phyloP scores from a whole-genome alignment of 1,139 yeast species.

The Sugiyamaella xylanicola region DNA sequence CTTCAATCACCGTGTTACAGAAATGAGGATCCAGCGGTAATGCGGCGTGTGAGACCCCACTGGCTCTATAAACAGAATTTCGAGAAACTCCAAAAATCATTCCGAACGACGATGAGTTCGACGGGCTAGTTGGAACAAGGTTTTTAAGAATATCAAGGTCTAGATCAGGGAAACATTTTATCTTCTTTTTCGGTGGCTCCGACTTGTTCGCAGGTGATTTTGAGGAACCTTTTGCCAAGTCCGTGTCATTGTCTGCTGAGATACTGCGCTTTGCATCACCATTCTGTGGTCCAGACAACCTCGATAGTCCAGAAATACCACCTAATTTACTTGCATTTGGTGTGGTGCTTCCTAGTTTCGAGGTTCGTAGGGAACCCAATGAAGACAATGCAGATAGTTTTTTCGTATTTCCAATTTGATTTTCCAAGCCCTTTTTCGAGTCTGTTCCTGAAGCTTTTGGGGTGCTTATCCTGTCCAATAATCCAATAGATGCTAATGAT shows the following conservation, averaged over 20 bases:
- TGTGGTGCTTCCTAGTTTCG: background rate
- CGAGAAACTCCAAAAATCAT: conserved; percentile 21
- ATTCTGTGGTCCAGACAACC: too few species aligned
- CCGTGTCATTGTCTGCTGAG: too few species aligned
- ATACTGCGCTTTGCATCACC: too few species aligned
- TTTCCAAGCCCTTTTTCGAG: background rate
- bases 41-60: conserved; percentile 47
- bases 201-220: background rate
- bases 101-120: conserved; percentile 18
- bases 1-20: conserved; percentile 47
- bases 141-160: conserved; percentile 37
- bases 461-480: conserved; percentile 17
- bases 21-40: conserved; percentile 23
- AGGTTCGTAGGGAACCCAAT: conserved; percentile 6
- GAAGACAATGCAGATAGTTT: conserved; percentile 7
- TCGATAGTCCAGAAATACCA: background rate
- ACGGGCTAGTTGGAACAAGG: conserved; percentile 4
- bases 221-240: background rate
- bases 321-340: background rate
- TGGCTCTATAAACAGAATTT: conserved; percentile 9
- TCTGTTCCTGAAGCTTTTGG: background rate
- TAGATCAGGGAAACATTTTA: conserved; percentile 27
- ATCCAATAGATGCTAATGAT: conserved; percentile 19
- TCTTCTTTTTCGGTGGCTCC: conserved; percentile 9
- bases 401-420: background rate